Percentiles rank a stretch among this genome's conserved stretches.
Evolutionary conservation across 1,139 yeast genomes (phyloP).

Genomic region (Debaryomyces subglobosus): DNA sequence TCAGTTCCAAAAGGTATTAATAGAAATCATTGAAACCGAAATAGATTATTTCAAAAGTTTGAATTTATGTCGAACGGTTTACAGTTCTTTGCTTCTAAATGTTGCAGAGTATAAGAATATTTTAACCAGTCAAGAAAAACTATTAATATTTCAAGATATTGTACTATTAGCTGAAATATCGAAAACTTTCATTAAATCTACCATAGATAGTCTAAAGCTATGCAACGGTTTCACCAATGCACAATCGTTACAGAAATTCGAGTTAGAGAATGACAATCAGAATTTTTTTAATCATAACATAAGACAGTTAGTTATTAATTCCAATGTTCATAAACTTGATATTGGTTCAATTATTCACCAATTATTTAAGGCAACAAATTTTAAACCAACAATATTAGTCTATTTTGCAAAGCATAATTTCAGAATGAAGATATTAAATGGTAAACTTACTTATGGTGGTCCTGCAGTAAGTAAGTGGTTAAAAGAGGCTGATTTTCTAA

Average conservation of each 20-base stretch:
- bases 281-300: conserved; percentile 5
- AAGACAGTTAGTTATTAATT: conserved; percentile 11
- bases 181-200: conserved; percentile 11
- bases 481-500: conserved; percentile 14
- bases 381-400: conserved; percentile 7
- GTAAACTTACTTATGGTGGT: conserved; percentile 5
- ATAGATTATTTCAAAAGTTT: conserved; percentile 15
- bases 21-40: conserved; percentile 19
- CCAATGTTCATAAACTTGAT: conserved; percentile 18
- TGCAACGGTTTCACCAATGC: conserved; percentile 12
- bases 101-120: conserved; percentile 13
- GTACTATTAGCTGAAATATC: conserved; percentile 12
- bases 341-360: conserved; percentile 17
- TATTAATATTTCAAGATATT: conserved; percentile 19
- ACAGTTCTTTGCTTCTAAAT: conserved; percentile 14
- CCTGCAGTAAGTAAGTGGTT: conserved; percentile 16
- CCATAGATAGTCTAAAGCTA: conserved; percentile 10
- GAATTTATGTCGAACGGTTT: conserved; percentile 14
- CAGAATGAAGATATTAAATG: conserved; percentile 9
- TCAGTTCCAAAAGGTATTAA: conserved; percentile 11
- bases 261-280: background rate
- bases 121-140: conserved; percentile 17
- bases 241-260: conserved; percentile 6
- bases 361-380: conserved; percentile 8
- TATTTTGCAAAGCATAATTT: conserved; percentile 11